Conservation (phyloP, 2,329 filamentous ascomycete species). For the Rugonectria rugulosa region DNA sequence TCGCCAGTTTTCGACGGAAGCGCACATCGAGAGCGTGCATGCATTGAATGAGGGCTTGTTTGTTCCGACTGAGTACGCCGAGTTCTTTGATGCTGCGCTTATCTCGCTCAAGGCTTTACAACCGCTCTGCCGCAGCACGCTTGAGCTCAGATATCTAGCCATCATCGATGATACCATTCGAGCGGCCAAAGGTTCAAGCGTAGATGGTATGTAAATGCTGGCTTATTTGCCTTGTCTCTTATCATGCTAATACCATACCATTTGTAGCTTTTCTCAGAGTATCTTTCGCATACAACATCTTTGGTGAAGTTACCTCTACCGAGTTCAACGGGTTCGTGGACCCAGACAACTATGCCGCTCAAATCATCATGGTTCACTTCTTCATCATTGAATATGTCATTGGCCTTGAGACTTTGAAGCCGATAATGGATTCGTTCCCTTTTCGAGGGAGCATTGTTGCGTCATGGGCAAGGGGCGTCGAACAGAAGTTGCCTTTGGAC, state of each 20-base stretch:
- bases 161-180: slow-evolving; percentile 6
- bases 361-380: slow-evolving; percentile 26
- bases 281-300: slow-evolving; percentile 2
- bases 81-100: neutral
- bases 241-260: neutral
- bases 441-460: slow-evolving; percentile 16
- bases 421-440: slow-evolving; percentile 18
- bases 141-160: slow-evolving; percentile 18
- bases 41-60: neutral
- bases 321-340: slow-evolving; percentile 24
- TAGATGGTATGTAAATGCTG: slow-evolving; percentile 8
- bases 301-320: slow-evolving; percentile 8
- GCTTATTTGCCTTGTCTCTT: rapidly evolving
- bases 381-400: slow-evolving; percentile 24
- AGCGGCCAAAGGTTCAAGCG: slow-evolving; percentile 4
- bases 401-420: slow-evolving; percentile 1
- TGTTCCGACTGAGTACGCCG: neutral
- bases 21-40: slow-evolving; percentile 7
- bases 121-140: slow-evolving; percentile 16
- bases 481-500: slow-evolving; percentile 4
- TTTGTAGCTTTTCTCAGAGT: slow-evolving; percentile 9
- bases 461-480: slow-evolving; percentile 16
- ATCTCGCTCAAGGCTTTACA: slow-evolving; percentile 3
- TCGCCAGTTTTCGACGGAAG: slow-evolving; percentile 8
- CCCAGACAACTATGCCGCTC: slow-evolving; percentile 10